A percentile compares a stretch with the other conserved stretches of the same genome.
Conservation (phyloP, 1,284 basidiomycete genomes). For the Cystobasidium sp. region DNA sequence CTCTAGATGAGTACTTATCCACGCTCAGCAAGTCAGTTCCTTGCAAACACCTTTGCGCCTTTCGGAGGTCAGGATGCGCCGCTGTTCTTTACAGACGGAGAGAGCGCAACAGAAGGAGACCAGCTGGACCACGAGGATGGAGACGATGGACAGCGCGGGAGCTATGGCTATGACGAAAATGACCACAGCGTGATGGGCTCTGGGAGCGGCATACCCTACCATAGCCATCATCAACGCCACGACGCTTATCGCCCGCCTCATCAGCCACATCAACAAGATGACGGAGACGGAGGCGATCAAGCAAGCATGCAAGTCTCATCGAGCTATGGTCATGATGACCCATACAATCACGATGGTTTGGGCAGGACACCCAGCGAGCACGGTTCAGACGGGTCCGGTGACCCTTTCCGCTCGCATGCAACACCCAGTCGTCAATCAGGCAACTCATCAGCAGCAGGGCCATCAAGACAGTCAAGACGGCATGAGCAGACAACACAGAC, state of each 20-base stretch:
- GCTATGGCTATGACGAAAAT: not conserved
- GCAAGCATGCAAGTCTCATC: slow-evolving; percentile 8
- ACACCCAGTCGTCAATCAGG: slow-evolving; percentile 28
- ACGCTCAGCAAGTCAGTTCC: slow-evolving; percentile 27
- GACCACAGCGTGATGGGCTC: not conserved
- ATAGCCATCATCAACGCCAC: slow-evolving; percentile 1
- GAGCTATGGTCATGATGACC: not conserved
- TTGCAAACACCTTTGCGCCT: slow-evolving; percentile 11
- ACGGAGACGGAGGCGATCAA: not conserved
- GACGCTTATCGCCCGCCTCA: slow-evolving; percentile 20
- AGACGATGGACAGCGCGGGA: not conserved
- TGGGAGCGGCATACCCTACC: not conserved
- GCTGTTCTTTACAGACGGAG: slow-evolving; percentile 37
- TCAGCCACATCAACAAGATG: slow-evolving; percentile 8
- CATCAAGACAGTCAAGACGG: not conserved
- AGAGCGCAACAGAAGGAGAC: not conserved
- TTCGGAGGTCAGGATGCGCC: slow-evolving; percentile 11
- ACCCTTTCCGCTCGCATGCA: slow-evolving; percentile 25
- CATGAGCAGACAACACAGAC: not conserved
- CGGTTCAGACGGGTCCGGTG: slow-evolving; percentile 13
- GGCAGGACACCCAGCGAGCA: slow-evolving; percentile 21
- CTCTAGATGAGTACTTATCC: slow-evolving; percentile 30
- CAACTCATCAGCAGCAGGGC: not conserved
- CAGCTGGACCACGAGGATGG: not conserved
- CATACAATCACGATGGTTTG: slow-evolving; percentile 28